phyloP scores from a whole-genome alignment of 495 filamentous ascomycete species.

The Neurospora tetraspora region DNA sequence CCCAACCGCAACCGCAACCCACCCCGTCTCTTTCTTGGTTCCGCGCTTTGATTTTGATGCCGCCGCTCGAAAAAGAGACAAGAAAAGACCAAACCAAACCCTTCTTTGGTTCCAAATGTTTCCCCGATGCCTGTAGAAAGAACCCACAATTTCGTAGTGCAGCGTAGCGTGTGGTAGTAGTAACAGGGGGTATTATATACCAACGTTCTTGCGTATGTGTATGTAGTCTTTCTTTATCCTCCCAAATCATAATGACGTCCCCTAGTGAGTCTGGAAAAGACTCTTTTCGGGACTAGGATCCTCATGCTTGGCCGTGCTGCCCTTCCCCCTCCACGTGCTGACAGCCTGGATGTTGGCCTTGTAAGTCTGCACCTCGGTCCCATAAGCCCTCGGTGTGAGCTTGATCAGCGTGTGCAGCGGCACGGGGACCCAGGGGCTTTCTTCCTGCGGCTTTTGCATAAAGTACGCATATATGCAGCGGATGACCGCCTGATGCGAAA shows the following conservation, averaged over 20 bases:
- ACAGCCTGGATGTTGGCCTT: constrained; percentile 89
- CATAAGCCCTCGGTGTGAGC: constrained; percentile 88
- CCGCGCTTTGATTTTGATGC: neutral
- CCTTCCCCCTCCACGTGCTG: constrained; percentile 87
- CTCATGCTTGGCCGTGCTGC: constrained; percentile 69
- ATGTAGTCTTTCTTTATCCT: neutral
- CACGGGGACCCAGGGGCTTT: constrained; percentile 87
- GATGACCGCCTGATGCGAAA: constrained; percentile 93
- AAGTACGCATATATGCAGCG: constrained; percentile 98
- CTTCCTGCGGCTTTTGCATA: constrained; percentile 88
- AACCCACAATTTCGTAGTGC: neutral
- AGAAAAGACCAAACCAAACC: neutral
- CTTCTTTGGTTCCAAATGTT: neutral
- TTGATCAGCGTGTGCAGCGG: constrained; percentile 94
- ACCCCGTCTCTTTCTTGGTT: neutral
- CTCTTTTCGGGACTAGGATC: constrained; percentile 31
- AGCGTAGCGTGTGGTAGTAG: neutral
- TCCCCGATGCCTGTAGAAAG: neutral
- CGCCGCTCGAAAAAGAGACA: neutral
- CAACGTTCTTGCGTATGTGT: neutral
- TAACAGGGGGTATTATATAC: neutral
- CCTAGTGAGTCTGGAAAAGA: neutral
- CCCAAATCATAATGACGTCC: neutral
- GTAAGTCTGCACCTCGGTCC: constrained; percentile 76
- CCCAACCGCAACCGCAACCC: neutral